Percentiles rank a stretch among this genome's conserved stretches.
These are phyloP conservation scores for Alternaria arbusti DNA, from an alignment of 2,329 filamentous ascomycete genomes.

Conservation along the genomic window DNA sequence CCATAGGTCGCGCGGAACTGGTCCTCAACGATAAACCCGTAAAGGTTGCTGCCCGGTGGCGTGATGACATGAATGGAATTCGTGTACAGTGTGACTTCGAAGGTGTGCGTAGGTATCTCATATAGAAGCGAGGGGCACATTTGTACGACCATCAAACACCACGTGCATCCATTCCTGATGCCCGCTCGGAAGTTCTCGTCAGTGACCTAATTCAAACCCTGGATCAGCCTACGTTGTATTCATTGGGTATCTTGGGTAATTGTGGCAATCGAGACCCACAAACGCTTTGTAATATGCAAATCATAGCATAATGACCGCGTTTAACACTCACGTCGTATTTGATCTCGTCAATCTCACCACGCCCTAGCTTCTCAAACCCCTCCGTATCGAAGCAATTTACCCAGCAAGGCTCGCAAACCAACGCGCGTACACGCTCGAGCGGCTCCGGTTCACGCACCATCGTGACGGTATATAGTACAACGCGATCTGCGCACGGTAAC, in stretches of 20 bases:
- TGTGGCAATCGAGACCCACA: fast-evolving
- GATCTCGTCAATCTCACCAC: not conserved
- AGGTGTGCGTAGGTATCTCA: too few relatives aligned
- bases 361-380: not conserved
- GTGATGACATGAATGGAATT: too few relatives aligned
- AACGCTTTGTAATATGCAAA: not conserved
- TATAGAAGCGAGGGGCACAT: too few relatives aligned
- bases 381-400: not conserved
- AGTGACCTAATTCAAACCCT: fast-evolving
- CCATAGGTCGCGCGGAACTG: too few relatives aligned
- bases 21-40: too few relatives aligned
- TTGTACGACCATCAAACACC: too few relatives aligned
- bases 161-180: not conserved
- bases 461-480: fast-evolving
- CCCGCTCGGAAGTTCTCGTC: not conserved
- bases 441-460: not conserved
- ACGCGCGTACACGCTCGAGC: not conserved
- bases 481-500: fast-evolving
- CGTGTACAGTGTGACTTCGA: too few relatives aligned
- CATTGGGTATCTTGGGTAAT: not conserved
- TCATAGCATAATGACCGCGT: not conserved
- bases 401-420: not conserved
- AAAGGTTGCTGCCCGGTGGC: not conserved
- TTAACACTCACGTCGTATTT: not conserved
- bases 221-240: not conserved